Percentiles rank a stretch among this genome's conserved stretches.
Evolutionary conservation across 2,329 filamentous ascomycete genomes (phyloP).

Genomic region (Colletotrichum cordylinicola): DNA sequence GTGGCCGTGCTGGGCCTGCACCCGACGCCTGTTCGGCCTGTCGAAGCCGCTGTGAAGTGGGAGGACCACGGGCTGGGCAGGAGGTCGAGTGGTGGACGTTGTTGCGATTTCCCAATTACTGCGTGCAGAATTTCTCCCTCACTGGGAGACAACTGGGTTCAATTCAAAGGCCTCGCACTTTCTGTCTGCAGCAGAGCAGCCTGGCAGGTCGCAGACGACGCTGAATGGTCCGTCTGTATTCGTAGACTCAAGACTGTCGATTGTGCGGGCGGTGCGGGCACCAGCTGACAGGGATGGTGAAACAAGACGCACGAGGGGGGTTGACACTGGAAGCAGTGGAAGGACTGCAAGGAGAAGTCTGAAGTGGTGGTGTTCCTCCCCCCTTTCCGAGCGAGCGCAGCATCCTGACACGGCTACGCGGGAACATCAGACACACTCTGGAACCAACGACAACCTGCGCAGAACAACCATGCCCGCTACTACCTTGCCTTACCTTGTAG

Average conservation of each 20-base stretch:
- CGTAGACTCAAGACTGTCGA: background rate
- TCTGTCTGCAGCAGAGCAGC: background rate
- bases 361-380: background rate
- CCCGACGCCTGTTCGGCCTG: background rate
- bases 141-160: no score
- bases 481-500: background rate
- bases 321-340: background rate
- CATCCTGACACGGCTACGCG: conserved; percentile 13
- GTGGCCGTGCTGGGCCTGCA: background rate
- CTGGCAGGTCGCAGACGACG: background rate
- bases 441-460: conserved; percentile 12
- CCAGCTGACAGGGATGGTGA: conserved; percentile 8
- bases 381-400: background rate
- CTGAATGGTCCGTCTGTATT: background rate
- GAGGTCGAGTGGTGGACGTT: background rate
- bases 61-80: background rate
- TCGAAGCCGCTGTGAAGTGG: background rate
- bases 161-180: background rate
- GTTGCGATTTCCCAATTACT: background rate
- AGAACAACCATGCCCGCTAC: background rate
- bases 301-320: background rate
- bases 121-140: background rate
- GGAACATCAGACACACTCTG: conserved; percentile 24
- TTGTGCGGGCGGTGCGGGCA: background rate
- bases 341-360: background rate